Evolutionary conservation across 2,329 filamentous ascomycete species (phyloP).

Genomic region (Alternaria sp.): DNA sequence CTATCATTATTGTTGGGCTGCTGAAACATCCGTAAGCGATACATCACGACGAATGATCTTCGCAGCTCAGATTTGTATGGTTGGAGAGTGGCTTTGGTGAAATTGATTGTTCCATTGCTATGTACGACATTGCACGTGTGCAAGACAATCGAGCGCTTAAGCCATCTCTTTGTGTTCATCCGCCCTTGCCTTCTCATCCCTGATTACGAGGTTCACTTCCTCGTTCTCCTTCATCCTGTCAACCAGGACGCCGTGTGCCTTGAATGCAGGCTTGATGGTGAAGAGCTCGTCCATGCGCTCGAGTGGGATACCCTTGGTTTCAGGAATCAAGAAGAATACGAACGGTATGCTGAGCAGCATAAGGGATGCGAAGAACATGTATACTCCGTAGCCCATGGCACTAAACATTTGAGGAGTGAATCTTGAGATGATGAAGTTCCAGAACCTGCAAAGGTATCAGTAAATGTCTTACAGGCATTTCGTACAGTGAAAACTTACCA

Average conservation of each 20-base stretch:
- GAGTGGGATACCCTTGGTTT: slow-evolving; percentile 57
- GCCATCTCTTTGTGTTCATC: slow-evolving; percentile 23
- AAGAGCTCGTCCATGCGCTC: slow-evolving; percentile 60
- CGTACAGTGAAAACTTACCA: slow-evolving; percentile 57
- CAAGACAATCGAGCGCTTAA: neutral
- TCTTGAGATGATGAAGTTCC: slow-evolving; percentile 73
- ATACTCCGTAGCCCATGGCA: slow-evolving; percentile 55
- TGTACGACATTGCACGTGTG: neutral
- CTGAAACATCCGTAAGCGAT: neutral
- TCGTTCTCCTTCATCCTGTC: slow-evolving; percentile 50
- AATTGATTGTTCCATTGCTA: neutral
- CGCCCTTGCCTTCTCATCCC: slow-evolving; percentile 48
- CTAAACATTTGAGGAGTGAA: slow-evolving; percentile 73
- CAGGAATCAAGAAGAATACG: slow-evolving; percentile 51
- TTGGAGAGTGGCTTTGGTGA: neutral
- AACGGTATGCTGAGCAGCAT: slow-evolving; percentile 54
- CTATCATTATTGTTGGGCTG: neutral
- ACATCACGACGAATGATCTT: neutral
- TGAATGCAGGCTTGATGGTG: slow-evolving; percentile 53
- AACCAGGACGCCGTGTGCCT: slow-evolving; percentile 53
- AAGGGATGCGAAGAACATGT: slow-evolving; percentile 60
- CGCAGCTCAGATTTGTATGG: neutral
- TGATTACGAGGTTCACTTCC: slow-evolving; percentile 32
- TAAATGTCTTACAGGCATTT: neutral
- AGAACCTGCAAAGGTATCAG: slow-evolving; percentile 56